Percentiles rank a stretch among this genome's conserved stretches.
These are phyloP conservation scores for Cryptococcus floricola DNA, from an alignment of 1,284 basidiomycete genomes.

Conservation along the genomic window DNA sequence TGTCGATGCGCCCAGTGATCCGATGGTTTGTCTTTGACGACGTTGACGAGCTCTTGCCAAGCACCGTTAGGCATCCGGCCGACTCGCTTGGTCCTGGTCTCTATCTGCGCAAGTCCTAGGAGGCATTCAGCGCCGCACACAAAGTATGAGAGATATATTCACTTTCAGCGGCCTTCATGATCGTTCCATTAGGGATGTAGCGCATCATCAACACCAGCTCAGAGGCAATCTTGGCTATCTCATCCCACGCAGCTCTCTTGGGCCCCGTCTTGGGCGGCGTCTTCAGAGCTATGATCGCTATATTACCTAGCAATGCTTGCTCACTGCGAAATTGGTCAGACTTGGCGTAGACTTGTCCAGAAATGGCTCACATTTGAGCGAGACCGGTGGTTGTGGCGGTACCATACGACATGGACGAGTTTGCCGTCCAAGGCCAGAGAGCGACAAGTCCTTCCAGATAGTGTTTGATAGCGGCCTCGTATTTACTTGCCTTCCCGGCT, in stretches of 20 bases:
- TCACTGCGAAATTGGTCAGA: background rate
- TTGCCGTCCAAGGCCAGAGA: slow-evolving; percentile 7
- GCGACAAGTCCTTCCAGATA: slow-evolving; percentile 3
- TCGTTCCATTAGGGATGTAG: slow-evolving; percentile 1
- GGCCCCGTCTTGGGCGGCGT: slow-evolving; percentile 1
- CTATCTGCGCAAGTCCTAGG: slow-evolving; percentile 5
- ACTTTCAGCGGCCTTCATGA: slow-evolving; percentile 9
- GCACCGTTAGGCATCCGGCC: background rate
- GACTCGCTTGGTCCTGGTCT: background rate
- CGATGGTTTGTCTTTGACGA: slow-evolving; percentile 1
- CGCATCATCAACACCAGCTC: slow-evolving; percentile 3
- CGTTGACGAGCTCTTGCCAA: slow-evolving; percentile 1
- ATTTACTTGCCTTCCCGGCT: background rate
- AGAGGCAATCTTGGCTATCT: slow-evolving; percentile 4
- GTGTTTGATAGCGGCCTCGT: slow-evolving; percentile 1
- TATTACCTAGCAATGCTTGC: slow-evolving; percentile 8
- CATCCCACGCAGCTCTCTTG: slow-evolving; percentile 4
- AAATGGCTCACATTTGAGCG: background rate
- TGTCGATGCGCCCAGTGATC: slow-evolving; percentile 7
- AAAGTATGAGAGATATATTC: background rate
- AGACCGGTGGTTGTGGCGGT: background rate
- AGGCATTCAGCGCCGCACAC: no score
- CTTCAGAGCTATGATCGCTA: slow-evolving; percentile 5
- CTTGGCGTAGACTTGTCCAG: background rate
- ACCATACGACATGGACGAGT: slow-evolving; percentile 1